These are phyloP conservation scores for Brassica nigra DNA, from an alignment of 345 rosid genomes.

Conservation along the genomic window DNA sequence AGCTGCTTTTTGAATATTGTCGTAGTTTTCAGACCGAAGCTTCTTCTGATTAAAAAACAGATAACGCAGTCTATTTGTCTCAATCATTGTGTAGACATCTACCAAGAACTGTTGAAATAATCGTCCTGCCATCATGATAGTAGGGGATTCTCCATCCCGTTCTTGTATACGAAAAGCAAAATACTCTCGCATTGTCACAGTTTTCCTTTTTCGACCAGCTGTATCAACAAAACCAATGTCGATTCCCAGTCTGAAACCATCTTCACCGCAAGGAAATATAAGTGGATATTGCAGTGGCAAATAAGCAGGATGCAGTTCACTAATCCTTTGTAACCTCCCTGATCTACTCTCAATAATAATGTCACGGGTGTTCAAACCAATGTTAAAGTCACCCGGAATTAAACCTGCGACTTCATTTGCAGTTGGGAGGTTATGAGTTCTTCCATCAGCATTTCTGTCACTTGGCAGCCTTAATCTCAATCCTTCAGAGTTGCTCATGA, in stretches of 20 bases:
- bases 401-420: neutral
- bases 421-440: neutral
- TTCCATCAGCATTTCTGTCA: neutral
- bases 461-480: neutral
- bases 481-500: neutral
- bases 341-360: neutral
- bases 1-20: neutral
- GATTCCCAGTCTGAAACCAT: neutral
- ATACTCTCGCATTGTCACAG: neutral
- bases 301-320: neutral
- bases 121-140: neutral
- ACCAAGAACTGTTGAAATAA: neutral
- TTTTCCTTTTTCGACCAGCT: neutral
- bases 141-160: neutral
- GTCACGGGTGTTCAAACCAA: neutral
- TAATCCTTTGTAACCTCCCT: neutral
- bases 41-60: neutral
- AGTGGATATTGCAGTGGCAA: neutral
- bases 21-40: neutral
- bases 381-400: neutral
- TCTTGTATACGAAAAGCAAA: neutral
- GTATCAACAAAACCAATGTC: neutral
- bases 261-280: neutral
- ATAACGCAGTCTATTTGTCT: neutral
- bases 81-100: neutral